Conservation (phyloP, 2,329 filamentous ascomycete genomes). For the Alternaria triticina region DNA sequence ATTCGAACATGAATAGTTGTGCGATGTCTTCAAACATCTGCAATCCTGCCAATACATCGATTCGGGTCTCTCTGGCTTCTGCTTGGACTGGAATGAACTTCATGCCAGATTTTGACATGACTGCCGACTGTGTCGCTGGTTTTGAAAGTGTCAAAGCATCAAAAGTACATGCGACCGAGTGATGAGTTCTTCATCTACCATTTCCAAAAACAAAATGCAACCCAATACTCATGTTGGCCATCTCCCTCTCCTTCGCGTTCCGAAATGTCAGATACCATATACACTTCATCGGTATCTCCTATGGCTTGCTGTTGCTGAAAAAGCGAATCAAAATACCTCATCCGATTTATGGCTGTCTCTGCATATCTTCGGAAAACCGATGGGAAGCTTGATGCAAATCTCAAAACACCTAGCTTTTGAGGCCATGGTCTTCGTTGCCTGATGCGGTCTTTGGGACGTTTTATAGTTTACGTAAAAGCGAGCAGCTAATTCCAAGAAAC, state of each 20-base stretch:
- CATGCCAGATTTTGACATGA: too few species aligned
- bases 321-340: not conserved
- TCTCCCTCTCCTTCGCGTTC: not conserved
- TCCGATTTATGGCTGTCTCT: not conserved
- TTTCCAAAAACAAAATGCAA: too few species aligned
- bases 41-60: not conserved
- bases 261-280: fast-evolving
- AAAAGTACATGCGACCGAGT: not conserved
- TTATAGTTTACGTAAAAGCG: too few species aligned
- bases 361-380: not conserved
- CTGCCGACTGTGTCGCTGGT: not conserved
- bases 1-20: not conserved
- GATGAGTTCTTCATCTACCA: not conserved
- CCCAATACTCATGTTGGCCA: not conserved
- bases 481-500: too few species aligned
- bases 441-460: too few species aligned
- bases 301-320: not conserved
- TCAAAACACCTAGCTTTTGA: too few species aligned
- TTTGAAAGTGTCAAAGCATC: not conserved
- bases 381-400: not conserved
- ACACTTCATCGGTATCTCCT: not conserved
- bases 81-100: not conserved
- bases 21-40: not conserved
- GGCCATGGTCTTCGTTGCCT: too few species aligned
- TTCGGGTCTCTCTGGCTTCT: not conserved